Conservation (phyloP, 768 basidiomycete genomes). For the Boletales sp. region DNA sequence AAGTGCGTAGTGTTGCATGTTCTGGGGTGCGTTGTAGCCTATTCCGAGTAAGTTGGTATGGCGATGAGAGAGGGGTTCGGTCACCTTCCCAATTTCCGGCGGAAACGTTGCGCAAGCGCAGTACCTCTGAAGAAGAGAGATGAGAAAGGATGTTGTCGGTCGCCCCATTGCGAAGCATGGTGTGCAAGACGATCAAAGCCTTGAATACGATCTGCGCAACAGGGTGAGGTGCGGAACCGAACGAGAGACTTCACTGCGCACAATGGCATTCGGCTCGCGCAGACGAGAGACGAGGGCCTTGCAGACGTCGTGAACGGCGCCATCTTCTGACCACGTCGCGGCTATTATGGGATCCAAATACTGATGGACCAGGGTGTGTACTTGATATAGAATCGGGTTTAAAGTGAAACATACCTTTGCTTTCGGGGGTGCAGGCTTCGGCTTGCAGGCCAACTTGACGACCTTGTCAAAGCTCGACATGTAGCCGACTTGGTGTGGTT, state of each 20-base stretch:
- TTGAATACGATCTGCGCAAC: constrained; percentile 88
- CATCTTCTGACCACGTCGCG: constrained; percentile 96
- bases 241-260: constrained; percentile 37
- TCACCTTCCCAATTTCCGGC: constrained; percentile 84
- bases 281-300: constrained; percentile 81
- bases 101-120: constrained; percentile 79
- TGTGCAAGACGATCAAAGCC: constrained; percentile 90
- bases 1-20: constrained; percentile 79
- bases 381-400: not conserved
- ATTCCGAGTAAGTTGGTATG: constrained; percentile 2
- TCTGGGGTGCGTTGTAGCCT: constrained; percentile 87
- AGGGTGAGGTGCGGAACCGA: not conserved
- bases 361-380: constrained; percentile 36
- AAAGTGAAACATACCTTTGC: constrained; percentile 61
- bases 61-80: constrained; percentile 11
- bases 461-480: constrained; percentile 89
- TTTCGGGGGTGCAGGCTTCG: constrained; percentile 94
- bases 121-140: constrained; percentile 76
- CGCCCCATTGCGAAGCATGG: constrained; percentile 94
- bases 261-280: constrained; percentile 88
- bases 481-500: constrained; percentile 1
- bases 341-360: constrained; percentile 96
- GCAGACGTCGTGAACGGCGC: constrained; percentile 89
- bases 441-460: constrained; percentile 95
- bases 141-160: constrained; percentile 90